Percentiles rank a stretch among this genome's conserved stretches.
Conservation (phyloP, 805 yeast genomes). For the Scheffersomyces amazonensis region DNA sequence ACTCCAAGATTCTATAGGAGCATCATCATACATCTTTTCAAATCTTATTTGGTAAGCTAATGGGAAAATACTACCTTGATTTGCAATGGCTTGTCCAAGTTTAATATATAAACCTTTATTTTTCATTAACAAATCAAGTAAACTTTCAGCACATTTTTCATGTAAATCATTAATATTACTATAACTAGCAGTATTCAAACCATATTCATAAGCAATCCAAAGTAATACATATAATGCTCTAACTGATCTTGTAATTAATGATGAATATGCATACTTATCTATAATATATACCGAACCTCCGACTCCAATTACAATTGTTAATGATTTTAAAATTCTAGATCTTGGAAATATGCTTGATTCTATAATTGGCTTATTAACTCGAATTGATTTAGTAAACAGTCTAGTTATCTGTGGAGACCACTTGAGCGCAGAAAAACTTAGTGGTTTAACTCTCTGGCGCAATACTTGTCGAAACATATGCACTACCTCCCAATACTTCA, state of each 20-base stretch:
- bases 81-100: constrained; percentile 76
- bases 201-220: constrained; percentile 58
- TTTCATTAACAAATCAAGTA: constrained; percentile 23
- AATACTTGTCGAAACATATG: no score
- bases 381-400: no score
- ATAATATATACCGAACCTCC: constrained; percentile 8
- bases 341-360: not conserved
- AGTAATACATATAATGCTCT: constrained; percentile 48
- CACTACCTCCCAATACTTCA: no score
- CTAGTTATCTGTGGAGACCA: no score
- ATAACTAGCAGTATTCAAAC: constrained; percentile 40
- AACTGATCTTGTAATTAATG: constrained; percentile 49
- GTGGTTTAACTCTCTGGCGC: no score
- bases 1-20: constrained; percentile 58
- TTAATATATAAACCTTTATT: constrained; percentile 62
- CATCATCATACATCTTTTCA: constrained; percentile 59
- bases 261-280: constrained; percentile 29
- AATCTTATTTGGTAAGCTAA: constrained; percentile 58
- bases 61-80: constrained; percentile 70
- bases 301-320: not conserved
- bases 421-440: no score
- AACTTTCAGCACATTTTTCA: constrained; percentile 48
- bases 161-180: constrained; percentile 50
- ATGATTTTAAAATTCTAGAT: not conserved
- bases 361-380: no score